Evolutionary conservation across 108 stramenopile genomes (phyloP).

Genomic region (Chaetoceros tenuissimus): DNA sequence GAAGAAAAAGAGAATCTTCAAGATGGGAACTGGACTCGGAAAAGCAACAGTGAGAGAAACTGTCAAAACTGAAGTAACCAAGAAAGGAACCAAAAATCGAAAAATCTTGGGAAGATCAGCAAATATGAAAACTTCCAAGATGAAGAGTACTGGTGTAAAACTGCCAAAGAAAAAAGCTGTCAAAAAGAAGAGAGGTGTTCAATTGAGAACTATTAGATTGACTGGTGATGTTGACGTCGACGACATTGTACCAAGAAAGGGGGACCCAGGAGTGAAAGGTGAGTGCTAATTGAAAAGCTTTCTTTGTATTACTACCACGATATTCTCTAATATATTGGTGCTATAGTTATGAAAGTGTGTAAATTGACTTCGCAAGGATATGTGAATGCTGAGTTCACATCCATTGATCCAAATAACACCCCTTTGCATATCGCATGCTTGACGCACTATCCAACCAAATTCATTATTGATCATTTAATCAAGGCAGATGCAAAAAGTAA

Average conservation of each 20-base stretch:
- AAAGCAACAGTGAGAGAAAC: background rate
- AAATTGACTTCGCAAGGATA: background rate
- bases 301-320: too few relatives aligned
- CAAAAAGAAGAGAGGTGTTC: background rate
- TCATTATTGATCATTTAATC: background rate
- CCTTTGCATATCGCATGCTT: background rate
- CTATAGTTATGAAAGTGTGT: background rate
- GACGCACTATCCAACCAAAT: background rate
- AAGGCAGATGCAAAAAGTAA: background rate
- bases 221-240: background rate
- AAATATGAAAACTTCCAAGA: background rate
- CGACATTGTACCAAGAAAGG: background rate
- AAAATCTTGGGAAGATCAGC: background rate
- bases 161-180: background rate
- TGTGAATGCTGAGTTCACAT: background rate
- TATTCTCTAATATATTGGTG: too few relatives aligned
- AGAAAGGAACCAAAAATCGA: background rate
- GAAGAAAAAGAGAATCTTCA: background rate
- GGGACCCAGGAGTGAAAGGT: background rate
- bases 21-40: background rate
- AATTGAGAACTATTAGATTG: background rate
- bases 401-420: background rate
- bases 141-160: background rate
- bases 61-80: background rate
- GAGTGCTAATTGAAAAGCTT: background rate